phyloP scores from a whole-genome alignment of 108 stramenopile genomes.

The Parietichytrium sp. region DNA sequence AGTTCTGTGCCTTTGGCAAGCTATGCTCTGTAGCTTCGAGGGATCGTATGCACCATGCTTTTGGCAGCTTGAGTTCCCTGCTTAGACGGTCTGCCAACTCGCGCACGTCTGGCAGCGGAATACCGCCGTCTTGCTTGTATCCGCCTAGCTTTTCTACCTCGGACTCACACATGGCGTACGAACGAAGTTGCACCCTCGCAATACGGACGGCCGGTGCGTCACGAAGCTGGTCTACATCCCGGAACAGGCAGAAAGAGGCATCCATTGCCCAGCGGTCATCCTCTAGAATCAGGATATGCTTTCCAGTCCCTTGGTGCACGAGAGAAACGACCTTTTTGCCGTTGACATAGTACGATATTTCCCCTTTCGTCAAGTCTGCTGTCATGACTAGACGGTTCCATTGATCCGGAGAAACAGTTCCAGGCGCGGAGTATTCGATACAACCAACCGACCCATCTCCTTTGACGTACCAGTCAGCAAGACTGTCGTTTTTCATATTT shows the following conservation, averaged over 20 bases:
- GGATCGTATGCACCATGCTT: conserved; percentile 7
- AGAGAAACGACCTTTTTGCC: not conserved
- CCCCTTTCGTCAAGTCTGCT: not conserved
- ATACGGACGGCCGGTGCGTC: conserved; percentile 23
- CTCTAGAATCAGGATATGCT: conserved; percentile 36
- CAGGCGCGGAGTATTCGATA: conserved; percentile 3
- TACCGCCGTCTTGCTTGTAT: not conserved
- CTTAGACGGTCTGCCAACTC: not conserved
- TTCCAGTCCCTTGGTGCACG: not conserved
- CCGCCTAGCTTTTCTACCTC: conserved; percentile 18
- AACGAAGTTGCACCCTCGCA: conserved; percentile 25
- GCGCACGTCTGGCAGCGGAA: conserved; percentile 16
- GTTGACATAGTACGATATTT: conserved; percentile 15
- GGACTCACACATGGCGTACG: not conserved
- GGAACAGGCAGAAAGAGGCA: conserved; percentile 21
- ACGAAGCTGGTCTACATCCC: not conserved
- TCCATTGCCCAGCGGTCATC: conserved; percentile 18
- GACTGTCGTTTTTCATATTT: not conserved
- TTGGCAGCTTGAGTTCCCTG: conserved; percentile 14
- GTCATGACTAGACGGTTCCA: conserved; percentile 30
- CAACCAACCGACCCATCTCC: conserved; percentile 18
- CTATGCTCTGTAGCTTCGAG: conserved; percentile 13
- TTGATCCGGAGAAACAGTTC: not conserved
- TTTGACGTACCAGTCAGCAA: conserved; percentile 31
- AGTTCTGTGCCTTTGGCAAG: not conserved